Evolutionary conservation across 192 early-diverging fungal species (phyloP).

Genomic region (Chytriomyces confervae): DNA sequence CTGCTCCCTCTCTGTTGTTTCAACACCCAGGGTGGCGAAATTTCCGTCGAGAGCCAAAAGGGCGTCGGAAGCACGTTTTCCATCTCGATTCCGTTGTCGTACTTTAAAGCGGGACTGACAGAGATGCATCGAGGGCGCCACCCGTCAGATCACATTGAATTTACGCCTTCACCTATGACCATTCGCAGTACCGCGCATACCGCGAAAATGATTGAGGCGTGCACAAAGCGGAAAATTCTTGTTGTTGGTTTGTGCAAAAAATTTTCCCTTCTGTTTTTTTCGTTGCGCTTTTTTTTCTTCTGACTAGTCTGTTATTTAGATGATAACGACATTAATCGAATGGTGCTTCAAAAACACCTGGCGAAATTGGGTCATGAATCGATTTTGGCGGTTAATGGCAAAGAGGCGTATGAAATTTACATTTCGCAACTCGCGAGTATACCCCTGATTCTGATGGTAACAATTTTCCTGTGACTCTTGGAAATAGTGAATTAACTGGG

Average conservation of each 20-base stretch:
- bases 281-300: conserved; percentile 20
- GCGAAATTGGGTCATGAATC: conserved; percentile 57
- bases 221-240: conserved; percentile 15
- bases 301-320: conserved; percentile 38
- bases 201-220: too few relatives aligned
- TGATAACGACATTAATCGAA: conserved; percentile 65
- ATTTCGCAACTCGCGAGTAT: conserved; percentile 18
- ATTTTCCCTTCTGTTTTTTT: conserved; percentile 19
- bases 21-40: conserved; percentile 38
- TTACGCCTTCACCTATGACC: conserved; percentile 14
- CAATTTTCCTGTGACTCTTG: conserved; percentile 8
- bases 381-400: conserved; percentile 59
- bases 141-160: background rate
- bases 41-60: conserved; percentile 45
- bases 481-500: conserved; percentile 30
- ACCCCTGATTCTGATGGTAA: conserved; percentile 25
- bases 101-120: conserved; percentile 13
- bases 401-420: conserved; percentile 60
- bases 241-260: conserved; percentile 24
- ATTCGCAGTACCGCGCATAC: background rate
- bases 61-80: conserved; percentile 43
- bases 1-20: background rate
- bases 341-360: conserved; percentile 63
- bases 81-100: conserved; percentile 41
- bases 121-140: background rate